Evolutionary conservation across 2,329 filamentous ascomycete species (phyloP).

Genomic region (Pseudogymnoascus sp.): DNA sequence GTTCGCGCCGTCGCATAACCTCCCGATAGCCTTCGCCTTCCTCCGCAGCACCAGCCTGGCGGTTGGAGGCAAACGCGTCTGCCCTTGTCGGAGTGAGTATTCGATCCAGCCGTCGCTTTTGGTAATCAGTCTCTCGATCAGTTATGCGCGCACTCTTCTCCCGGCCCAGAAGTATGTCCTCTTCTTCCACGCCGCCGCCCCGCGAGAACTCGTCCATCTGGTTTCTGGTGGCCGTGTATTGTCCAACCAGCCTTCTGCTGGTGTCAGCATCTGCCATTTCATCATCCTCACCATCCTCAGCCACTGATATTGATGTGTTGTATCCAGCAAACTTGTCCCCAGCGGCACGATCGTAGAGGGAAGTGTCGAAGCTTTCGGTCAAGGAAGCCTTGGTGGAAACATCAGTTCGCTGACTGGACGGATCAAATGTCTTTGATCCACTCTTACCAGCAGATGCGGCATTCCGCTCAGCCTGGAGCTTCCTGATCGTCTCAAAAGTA

Average conservation of each 20-base stretch:
- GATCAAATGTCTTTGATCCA: constrained; percentile 71
- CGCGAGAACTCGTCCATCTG: constrained; percentile 92
- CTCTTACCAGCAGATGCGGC: constrained; percentile 69
- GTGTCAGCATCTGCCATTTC: constrained; percentile 67
- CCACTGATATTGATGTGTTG: constrained; percentile 75
- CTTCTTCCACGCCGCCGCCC: constrained; percentile 79
- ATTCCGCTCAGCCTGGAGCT: constrained; percentile 89
- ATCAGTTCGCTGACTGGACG: constrained; percentile 72
- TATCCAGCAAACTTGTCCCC: constrained; percentile 82
- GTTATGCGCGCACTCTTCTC: constrained; percentile 87
- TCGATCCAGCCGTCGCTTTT: constrained; percentile 88
- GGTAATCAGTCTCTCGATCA: constrained; percentile 93
- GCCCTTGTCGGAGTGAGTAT: constrained; percentile 76
- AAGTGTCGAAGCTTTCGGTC: constrained; percentile 79
- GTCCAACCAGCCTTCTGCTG: constrained; percentile 74
- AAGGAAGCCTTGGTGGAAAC: constrained; percentile 83
- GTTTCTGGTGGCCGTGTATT: constrained; percentile 87
- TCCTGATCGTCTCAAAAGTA: constrained; percentile 80
- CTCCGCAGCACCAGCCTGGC: constrained; percentile 55
- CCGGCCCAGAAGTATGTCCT: constrained; percentile 74
- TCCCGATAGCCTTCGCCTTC: constrained; percentile 80
- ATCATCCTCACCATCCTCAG: constrained; percentile 70
- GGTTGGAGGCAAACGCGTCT: constrained; percentile 74
- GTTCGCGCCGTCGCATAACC: constrained; percentile 80
- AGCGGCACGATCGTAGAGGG: constrained; percentile 73